These are phyloP conservation scores for Trichoderma simmonsii DNA, from an alignment of 2,329 filamentous ascomycete genomes.

Conservation along the genomic window DNA sequence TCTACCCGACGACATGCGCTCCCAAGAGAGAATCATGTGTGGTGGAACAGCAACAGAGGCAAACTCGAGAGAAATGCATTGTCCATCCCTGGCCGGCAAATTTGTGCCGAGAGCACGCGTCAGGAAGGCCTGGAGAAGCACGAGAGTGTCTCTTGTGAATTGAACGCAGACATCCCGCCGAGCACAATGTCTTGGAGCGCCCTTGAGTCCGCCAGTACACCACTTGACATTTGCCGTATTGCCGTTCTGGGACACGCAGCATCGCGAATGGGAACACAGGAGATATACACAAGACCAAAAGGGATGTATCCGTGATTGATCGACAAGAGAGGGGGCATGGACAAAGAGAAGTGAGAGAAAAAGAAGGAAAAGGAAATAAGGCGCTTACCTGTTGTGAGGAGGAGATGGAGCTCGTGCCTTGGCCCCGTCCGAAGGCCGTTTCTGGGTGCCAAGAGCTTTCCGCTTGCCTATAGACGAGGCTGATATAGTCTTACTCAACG, in stretches of 20 bases:
- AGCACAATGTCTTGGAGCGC: conserved; percentile 15
- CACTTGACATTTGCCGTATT: conserved; percentile 2
- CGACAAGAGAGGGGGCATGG: neutral
- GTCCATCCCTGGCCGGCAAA: conserved; percentile 14
- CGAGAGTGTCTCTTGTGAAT: neutral
- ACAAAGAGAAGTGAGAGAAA: neutral
- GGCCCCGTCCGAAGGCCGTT: conserved; percentile 39
- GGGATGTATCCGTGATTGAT: neutral
- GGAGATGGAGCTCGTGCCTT: conserved; percentile 48
- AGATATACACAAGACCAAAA: neutral
- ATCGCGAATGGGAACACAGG: neutral
- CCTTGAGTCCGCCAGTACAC: neutral
- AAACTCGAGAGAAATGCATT: neutral
- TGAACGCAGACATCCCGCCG: neutral
- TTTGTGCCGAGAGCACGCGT: conserved; percentile 17
- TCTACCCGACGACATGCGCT: neutral
- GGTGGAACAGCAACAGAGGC: neutral
- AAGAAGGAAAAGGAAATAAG: neutral
- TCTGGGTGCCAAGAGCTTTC: conserved; percentile 8
- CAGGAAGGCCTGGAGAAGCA: neutral
- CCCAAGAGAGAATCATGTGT: neutral
- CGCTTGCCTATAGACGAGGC: conserved; percentile 4
- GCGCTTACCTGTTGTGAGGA: conserved; percentile 45
- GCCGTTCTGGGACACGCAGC: neutral
- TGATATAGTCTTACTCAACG: conserved; percentile 34